A percentile compares a stretch with the other conserved stretches of the same genome.
phyloP scores from a whole-genome alignment of 352 stramenopile species.

The Phytophthora sp. region DNA sequence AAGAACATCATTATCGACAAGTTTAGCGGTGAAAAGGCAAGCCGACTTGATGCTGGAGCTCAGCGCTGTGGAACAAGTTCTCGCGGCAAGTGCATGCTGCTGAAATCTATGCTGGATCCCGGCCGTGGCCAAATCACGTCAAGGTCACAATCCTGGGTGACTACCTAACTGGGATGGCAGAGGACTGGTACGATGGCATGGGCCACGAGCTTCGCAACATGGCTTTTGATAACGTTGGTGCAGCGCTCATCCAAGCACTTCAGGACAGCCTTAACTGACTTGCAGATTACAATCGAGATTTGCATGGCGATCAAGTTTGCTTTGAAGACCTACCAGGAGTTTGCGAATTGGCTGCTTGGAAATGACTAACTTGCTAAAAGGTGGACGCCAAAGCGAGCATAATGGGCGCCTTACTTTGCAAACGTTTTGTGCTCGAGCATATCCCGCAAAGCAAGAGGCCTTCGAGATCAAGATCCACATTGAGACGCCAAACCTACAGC shows the following conservation, averaged over 20 bases:
- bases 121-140: neutral
- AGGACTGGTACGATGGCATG: conserved; percentile 9
- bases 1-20: too few species aligned
- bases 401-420: neutral
- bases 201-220: neutral
- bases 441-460: neutral
- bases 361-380: neutral
- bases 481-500: neutral
- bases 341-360: neutral
- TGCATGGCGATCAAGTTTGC: neutral
- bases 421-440: neutral
- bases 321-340: neutral
- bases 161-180: conserved; percentile 1
- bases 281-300: neutral
- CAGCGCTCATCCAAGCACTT: neutral
- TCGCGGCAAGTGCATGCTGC: neutral
- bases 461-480: conserved; percentile 1
- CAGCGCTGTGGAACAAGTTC: conserved; percentile 7
- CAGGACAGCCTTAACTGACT: neutral
- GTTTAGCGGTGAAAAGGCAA: too few species aligned
- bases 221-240: neutral
- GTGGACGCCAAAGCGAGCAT: neutral
- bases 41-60: neutral
- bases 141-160: conserved; percentile 4
- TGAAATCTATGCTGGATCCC: neutral